Evolutionary conservation across 495 filamentous ascomycete species (phyloP).

Genomic region (Choiromyces venosus): DNA sequence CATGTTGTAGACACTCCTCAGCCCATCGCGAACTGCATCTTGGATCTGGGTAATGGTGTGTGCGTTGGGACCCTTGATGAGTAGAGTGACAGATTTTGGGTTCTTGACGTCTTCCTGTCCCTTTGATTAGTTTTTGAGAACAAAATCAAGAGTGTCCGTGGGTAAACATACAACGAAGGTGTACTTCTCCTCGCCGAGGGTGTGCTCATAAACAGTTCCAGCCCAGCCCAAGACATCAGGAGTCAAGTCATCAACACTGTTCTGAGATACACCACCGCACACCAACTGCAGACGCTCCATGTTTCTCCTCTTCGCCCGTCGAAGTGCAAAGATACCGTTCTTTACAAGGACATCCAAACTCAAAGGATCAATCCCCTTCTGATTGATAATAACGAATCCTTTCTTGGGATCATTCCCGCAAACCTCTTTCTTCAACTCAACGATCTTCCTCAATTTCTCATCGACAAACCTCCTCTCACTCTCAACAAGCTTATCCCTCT

Average conservation of each 20-base stretch:
- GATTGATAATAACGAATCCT: conserved; percentile 96
- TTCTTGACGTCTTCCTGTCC: conserved; percentile 87
- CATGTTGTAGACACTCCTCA: conserved; percentile 96
- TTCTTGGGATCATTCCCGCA: conserved; percentile 93
- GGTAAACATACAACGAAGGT: conserved; percentile 65
- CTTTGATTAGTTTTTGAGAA: conserved; percentile 26
- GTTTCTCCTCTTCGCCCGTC: conserved; percentile 92
- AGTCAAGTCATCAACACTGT: conserved; percentile 88
- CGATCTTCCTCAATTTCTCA: conserved; percentile 93
- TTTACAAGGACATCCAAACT: conserved; percentile 93
- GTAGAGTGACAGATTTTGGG: conserved; percentile 93
- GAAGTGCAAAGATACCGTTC: conserved; percentile 92
- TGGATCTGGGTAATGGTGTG: conserved; percentile 96
- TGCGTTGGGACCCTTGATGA: conserved; percentile 95
- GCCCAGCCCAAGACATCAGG: conserved; percentile 94
- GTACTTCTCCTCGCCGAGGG: conserved; percentile 97
- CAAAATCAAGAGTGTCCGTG: not conserved
- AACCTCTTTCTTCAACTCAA: conserved; percentile 96
- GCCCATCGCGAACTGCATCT: conserved; percentile 93
- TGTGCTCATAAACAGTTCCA: conserved; percentile 92
- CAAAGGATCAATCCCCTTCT: conserved; percentile 97
- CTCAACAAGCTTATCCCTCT: conserved; percentile 95
- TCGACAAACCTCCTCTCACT: conserved; percentile 95
- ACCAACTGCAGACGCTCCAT: conserved; percentile 97
- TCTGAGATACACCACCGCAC: conserved; percentile 84